Evolutionary conservation across 2,329 filamentous ascomycete genomes (phyloP), one percentile per base, ranked within the genome.

Genomic region (Raffaelea albimanens): DNA sequence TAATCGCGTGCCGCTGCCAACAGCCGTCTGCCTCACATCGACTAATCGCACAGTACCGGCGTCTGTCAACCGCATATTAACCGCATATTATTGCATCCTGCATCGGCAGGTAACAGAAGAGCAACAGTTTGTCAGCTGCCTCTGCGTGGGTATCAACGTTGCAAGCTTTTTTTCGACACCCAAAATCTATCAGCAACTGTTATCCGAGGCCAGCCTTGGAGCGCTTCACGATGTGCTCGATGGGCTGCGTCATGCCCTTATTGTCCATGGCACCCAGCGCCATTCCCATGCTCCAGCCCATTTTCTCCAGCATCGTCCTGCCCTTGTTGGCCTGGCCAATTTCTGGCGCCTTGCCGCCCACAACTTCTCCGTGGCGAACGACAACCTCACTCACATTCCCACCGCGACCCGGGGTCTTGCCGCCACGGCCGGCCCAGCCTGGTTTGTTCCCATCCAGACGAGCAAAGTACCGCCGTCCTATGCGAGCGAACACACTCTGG

Each of bases 201-300:
- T 54, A 76, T n/a, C 87, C 88, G 43, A 98, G 67, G 2, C 93
- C 93, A 20, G 87, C 84, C 61, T 89, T 94, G 10, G 79, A 82
- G 34, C 81, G 86, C 68, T 95, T 95, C 56, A 98, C 85, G 22
- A 93, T 79, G 54, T 95, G 90, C 22, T 81, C 75, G 21, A 98
- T 85, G 0, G 91, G 91, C 52, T 87, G 80, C 53, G 95, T 66
- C 45, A 95, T 93, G 29, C 93, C 93, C 63, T 93, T 87, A 63
- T 94, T 95, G 53, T 94, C 82, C 1, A 71, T 61, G 11, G 86
- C 80, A 45, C 93, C 93, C 1, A 98, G 73, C 2, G 85, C 86
- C 59, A 83, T 95, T 5, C 93, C 93, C 45, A 75, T 83, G 52
- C 78, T 85, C 90, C 93, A 98, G 3, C 93, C 93, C 93, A 97